Evolutionary conservation across 352 stramenopile genomes (phyloP).

Genomic region (Pythium insidiosum): DNA sequence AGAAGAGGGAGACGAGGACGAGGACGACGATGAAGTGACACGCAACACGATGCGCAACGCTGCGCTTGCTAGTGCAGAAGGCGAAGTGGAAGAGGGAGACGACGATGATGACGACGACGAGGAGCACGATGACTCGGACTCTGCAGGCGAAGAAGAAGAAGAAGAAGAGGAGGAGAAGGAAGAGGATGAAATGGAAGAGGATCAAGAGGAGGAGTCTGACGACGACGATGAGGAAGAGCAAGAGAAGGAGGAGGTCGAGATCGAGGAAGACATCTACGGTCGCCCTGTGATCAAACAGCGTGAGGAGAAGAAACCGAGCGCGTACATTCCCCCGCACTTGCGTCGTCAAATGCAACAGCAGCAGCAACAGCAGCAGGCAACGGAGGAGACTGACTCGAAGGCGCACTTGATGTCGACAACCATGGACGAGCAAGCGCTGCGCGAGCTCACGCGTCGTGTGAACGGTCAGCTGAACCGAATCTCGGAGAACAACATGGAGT

Average conservation of each 20-base stretch:
- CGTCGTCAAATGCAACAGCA: slow-evolving; percentile 50
- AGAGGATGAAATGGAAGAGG: slow-evolving; percentile 5
- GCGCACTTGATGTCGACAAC: slow-evolving; percentile 22
- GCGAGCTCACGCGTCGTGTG: slow-evolving; percentile 62
- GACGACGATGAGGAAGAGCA: slow-evolving; percentile 20
- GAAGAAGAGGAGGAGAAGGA: slow-evolving; percentile 1
- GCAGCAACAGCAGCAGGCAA: slow-evolving; percentile 24
- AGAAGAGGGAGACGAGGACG: slow-evolving; percentile 28
- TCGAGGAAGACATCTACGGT: slow-evolving; percentile 82
- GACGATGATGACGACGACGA: slow-evolving; percentile 16
- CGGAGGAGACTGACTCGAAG: slow-evolving; percentile 4
- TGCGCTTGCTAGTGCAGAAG: slow-evolving; percentile 10
- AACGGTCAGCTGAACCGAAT: slow-evolving; percentile 90
- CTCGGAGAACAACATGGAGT: slow-evolving; percentile 89
- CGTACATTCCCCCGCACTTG: slow-evolving; percentile 85
- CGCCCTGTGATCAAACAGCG: slow-evolving; percentile 49
- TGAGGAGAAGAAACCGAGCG: slow-evolving; percentile 30
- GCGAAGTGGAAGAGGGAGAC: slow-evolving; percentile 11
- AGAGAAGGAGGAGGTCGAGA: slow-evolving; percentile 13
- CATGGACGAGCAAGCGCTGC: slow-evolving; percentile 68
- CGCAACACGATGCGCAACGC: slow-evolving; percentile 55
- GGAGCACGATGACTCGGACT: slow-evolving; percentile 10
- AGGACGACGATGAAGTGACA: slow-evolving; percentile 34
- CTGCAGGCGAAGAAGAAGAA: slow-evolving; percentile 7
- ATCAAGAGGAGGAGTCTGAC: slow-evolving; percentile 9